phyloP scores from a whole-genome alignment of 2,329 filamentous ascomycete species.

The Fusarium nisikadoi region DNA sequence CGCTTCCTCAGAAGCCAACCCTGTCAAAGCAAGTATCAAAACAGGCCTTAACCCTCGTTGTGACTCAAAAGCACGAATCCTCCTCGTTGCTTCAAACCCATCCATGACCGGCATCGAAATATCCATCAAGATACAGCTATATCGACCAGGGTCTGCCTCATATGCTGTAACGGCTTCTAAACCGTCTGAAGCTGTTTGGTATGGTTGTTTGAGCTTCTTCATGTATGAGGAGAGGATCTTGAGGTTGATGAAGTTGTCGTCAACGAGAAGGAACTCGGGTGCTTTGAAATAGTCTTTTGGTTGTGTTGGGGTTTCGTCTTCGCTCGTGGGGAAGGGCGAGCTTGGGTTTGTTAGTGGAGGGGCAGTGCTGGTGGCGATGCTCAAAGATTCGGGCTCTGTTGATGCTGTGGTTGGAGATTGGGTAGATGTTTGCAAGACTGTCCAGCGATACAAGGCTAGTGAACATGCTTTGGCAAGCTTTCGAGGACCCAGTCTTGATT shows the following conservation, averaged over 20 bases:
- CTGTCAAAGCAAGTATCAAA: slow-evolving; percentile 64
- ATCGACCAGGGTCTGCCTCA: slow-evolving; percentile 35
- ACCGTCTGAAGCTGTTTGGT: slow-evolving; percentile 49
- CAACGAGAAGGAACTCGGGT: slow-evolving; percentile 50
- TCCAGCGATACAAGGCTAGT: slow-evolving; percentile 44
- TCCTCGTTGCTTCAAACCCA: slow-evolving; percentile 60
- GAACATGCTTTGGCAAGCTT: slow-evolving; percentile 51
- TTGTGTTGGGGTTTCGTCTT: slow-evolving; percentile 16
- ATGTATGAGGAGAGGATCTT: slow-evolving; percentile 50
- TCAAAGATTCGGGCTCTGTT: not conserved
- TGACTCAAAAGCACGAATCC: slow-evolving; percentile 62
- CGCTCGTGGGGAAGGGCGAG: slow-evolving; percentile 13
- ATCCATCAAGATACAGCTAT: slow-evolving; percentile 55
- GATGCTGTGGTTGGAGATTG: not conserved
- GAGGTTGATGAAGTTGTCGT: slow-evolving; percentile 56
- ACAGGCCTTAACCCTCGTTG: slow-evolving; percentile 54
- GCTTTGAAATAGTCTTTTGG: slow-evolving; percentile 1
- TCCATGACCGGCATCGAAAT: slow-evolving; percentile 69
- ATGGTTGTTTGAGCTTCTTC: slow-evolving; percentile 47
- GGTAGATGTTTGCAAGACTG: slow-evolving; percentile 13
- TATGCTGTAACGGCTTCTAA: slow-evolving; percentile 49
- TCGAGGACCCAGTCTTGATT: slow-evolving; percentile 49
- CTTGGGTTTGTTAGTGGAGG: not conserved
- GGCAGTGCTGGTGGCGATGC: not conserved
- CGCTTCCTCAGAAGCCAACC: slow-evolving; percentile 60